These are phyloP conservation scores for Perkinsus marinus DNA, from an alignment of 169 alveolate species.

Conservation along the genomic window DNA sequence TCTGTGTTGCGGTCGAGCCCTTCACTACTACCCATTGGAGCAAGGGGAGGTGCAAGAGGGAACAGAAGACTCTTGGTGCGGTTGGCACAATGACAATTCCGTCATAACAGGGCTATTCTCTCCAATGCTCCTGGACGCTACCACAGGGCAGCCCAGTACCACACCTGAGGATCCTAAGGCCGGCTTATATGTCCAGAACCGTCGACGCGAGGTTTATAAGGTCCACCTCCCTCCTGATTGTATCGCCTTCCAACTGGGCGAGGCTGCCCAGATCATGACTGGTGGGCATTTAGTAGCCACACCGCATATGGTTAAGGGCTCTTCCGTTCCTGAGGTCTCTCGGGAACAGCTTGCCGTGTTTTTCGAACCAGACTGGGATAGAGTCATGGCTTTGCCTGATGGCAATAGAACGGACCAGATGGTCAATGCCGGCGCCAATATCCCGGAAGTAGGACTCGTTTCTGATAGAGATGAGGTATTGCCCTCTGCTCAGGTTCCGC, in stretches of 20 bases:
- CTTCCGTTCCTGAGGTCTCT: neutral
- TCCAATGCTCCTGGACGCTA: slow-evolving; percentile 30
- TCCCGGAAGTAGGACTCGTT: neutral
- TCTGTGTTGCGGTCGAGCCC: slow-evolving; percentile 25
- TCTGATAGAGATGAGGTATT: too few species aligned
- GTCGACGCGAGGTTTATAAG: slow-evolving; percentile 26
- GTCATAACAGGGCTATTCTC: slow-evolving; percentile 43
- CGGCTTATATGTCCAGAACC: slow-evolving; percentile 37
- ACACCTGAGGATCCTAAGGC: slow-evolving; percentile 24
- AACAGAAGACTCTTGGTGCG: slow-evolving; percentile 38
- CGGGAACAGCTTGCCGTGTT: neutral
- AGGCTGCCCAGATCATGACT: slow-evolving; percentile 39
- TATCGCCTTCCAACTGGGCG: slow-evolving; percentile 47
- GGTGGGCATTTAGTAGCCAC: slow-evolving; percentile 52
- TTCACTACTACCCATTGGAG: slow-evolving; percentile 31
- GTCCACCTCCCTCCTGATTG: slow-evolving; percentile 22
- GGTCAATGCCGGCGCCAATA: neutral
- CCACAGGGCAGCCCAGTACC: slow-evolving; percentile 21
- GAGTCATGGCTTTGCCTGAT: neutral
- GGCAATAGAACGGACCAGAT: neutral
- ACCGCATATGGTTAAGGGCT: slow-evolving; percentile 28
- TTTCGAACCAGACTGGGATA: neutral
- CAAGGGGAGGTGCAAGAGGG: neutral
- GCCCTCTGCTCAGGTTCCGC: neutral
- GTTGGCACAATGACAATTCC: slow-evolving; percentile 54